Base-by-base conservation (phyloP, 768 basidiomycete genomes). In the Suillus weaverae region DNA sequence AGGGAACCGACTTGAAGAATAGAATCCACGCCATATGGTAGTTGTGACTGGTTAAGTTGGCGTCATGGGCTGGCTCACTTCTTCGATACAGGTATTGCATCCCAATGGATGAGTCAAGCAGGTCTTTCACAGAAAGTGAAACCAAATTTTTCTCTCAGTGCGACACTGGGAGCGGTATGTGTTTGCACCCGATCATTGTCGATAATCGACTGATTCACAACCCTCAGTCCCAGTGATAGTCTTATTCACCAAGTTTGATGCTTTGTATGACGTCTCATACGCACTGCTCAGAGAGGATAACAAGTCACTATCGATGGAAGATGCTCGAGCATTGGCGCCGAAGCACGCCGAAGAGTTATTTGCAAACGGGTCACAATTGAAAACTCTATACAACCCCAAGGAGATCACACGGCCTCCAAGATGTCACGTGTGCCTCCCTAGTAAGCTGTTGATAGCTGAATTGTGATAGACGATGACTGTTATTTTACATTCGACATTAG, bases 1-100 rank as follows among this genome's bases (percentile, higher is more conserved):
- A 44, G 43, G 4, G n/a, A n/a, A 4, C 20, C 9, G n/a, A 4
- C 4, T 10, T 44, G 0, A 44, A 9, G 1, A 4, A n/a, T 44
- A 8, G 74, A 39, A 51, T 82, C 13, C 80, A 81, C 71, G 79
- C 68, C 0, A 80, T 81, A 32, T 82, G 80, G 80, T 79, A 59
- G 14, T 48, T 48, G 14, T 13, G 16, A 33, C 66, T 39, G 63
- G 50, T 10, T 38, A 20, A 7, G n/a, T n/a, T 63, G 7, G 2
- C 1, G 41, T 38, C 18, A 20, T 36, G 53, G 20, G 22, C 48
- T 62, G 60, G 36, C 39, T 54, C 36, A 36, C 14, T 22, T n/a
- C 55, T 55, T 35, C 43, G 32, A n/a, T 18, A 30, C 62, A 82
- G 81, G 81, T 81, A 76, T 60, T 82, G 81, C 62, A 72, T 81